Conservation (phyloP, 345 rosid species). For the Rhodomyrtus tomentosa region DNA sequence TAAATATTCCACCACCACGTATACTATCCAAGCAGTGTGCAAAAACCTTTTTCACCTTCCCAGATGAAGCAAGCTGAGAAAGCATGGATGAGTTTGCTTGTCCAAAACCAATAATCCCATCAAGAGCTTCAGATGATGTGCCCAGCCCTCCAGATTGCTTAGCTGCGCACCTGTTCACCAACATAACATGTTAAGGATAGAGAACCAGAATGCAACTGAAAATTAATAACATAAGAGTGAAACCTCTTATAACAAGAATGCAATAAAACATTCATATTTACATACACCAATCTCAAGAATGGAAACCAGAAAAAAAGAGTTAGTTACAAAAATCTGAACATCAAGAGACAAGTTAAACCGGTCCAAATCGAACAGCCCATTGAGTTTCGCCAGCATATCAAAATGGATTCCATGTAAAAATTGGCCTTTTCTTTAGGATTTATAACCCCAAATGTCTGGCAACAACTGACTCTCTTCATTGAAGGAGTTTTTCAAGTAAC, state of each 20-base stretch:
- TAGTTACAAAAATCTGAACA: not conserved
- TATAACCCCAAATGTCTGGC: not conserved
- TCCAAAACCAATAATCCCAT: conserved; percentile 90
- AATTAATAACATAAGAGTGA: not conserved
- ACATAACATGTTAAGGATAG: not conserved
- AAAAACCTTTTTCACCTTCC: conserved; percentile 50
- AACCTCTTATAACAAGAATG: not conserved
- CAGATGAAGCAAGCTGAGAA: conserved; percentile 71
- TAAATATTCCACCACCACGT: conserved; percentile 81
- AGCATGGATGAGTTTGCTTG: conserved; percentile 71
- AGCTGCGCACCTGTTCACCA: conserved; percentile 51
- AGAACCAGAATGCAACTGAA: not conserved
- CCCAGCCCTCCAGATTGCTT: conserved; percentile 68
- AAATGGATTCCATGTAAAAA: not conserved
- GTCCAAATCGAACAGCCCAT: not conserved
- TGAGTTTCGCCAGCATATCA: not conserved
- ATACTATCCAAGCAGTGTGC: conserved; percentile 74
- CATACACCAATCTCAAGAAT: not conserved
- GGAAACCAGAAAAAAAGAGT: not conserved
- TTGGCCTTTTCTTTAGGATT: not conserved
- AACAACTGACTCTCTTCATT: not conserved
- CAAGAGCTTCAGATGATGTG: conserved; percentile 48
- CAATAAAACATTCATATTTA: not conserved
- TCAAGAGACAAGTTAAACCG: not conserved
- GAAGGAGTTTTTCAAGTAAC: not conserved